phyloP scores from a whole-genome alignment of 2,329 filamentous ascomycete species.

The Pestalotiopsis sp. region DNA sequence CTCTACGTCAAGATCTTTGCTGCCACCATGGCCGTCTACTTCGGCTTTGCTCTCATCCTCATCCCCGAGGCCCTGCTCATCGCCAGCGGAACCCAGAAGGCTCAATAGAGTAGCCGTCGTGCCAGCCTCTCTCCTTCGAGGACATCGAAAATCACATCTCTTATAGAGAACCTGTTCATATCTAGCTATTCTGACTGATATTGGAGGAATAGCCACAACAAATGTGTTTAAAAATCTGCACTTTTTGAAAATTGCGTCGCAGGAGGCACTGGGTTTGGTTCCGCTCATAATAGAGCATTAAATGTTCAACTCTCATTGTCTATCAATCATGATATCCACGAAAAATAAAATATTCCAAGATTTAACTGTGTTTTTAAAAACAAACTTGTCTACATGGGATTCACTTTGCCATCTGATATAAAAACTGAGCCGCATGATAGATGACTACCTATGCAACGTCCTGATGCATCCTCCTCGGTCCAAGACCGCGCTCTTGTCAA shows the following conservation, averaged over 20 bases:
- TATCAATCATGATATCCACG: background rate
- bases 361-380: no score
- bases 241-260: background rate
- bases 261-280: background rate
- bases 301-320: background rate
- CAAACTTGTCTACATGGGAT: no score
- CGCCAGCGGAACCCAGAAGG: constrained; percentile 29
- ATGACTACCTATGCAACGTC: no score
- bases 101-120: constrained; percentile 13
- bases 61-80: constrained; percentile 54
- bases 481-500: no score
- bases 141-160: no score
- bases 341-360: background rate
- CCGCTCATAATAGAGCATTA: background rate
- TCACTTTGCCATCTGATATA: no score
- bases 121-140: background rate
- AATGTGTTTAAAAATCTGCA: background rate
- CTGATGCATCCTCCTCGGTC: no score
- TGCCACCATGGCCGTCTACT: constrained; percentile 51
- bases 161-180: background rate
- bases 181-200: background rate
- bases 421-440: no score
- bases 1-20: constrained; percentile 73
- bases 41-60: constrained; percentile 53
- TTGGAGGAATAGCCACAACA: background rate